phyloP scores from a whole-genome alignment of 768 basidiomycete genomes.

The Strobilomyces dryophilus region DNA sequence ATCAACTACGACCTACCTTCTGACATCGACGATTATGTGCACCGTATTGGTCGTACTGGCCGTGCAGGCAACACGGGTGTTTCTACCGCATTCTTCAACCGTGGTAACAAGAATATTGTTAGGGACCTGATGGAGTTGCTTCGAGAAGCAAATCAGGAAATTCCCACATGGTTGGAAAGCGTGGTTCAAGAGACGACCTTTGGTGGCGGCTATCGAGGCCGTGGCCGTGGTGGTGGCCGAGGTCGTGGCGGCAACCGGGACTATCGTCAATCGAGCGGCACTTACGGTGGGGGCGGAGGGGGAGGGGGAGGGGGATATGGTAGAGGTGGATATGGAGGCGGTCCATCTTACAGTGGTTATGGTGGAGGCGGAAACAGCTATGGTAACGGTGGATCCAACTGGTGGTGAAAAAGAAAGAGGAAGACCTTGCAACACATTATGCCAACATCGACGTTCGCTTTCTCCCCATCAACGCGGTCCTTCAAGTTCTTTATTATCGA shows the following conservation, averaged over 20 bases:
- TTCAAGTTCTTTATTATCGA: constrained; percentile 15
- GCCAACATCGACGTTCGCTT: constrained; percentile 8
- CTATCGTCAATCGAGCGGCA: constrained; percentile 28
- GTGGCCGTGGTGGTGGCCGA: constrained; percentile 46
- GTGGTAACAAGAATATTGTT: constrained; percentile 89
- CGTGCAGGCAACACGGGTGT: constrained; percentile 98
- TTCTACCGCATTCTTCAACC: constrained; percentile 94
- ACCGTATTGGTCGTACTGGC: constrained; percentile 96
- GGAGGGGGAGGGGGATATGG: constrained; percentile 29
- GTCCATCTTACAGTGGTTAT: constrained; percentile 26
- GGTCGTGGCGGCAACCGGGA: constrained; percentile 36
- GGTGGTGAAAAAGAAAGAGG: constrained; percentile 45
- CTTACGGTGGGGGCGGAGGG: constrained; percentile 33
- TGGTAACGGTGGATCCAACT: constrained; percentile 34
- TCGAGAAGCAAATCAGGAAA: constrained; percentile 94
- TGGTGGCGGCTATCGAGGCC: constrained; percentile 51
- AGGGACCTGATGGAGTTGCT: constrained; percentile 90
- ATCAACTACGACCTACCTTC: constrained; percentile 97
- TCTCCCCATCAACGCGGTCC: constrained; percentile 3
- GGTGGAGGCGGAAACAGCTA: constrained; percentile 28
- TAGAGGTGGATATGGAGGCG: constrained; percentile 40
- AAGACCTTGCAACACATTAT: constrained; percentile 6
- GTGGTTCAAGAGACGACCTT: constrained; percentile 80
- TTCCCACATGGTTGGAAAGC: constrained; percentile 86
- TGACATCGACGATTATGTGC: constrained; percentile 99